Base-by-base conservation (phyloP, 805 yeast genomes). In the Lipomyces starkeyi region DNA sequence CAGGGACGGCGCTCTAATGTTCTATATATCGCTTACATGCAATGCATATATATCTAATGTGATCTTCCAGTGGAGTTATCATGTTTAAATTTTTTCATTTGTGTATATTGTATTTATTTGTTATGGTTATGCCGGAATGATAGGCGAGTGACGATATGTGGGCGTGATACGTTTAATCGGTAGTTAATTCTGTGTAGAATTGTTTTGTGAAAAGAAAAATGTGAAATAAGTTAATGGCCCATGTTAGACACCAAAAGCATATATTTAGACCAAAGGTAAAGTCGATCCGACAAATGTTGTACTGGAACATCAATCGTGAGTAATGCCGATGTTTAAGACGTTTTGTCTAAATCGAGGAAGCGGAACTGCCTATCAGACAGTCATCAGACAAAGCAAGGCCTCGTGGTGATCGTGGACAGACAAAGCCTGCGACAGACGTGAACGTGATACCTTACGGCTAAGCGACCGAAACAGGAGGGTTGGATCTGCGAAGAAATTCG, bases 71-170 rank as follows among this genome's bases (percentile, higher is more conserved):
- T 43, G 49, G 49, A 5, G 49, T 43, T 43, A 43, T 13, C 49
- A 43, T 43, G 49, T n/a, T 43, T 43, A 17, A 17, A 5, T 43
- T 43, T 43, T 7, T n/a, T n/a, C 40, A 0, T 37, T 17, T n/a
- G 49, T 43, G 49, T 43, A 43, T 43, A 43, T n/a, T 43, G 22
- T 43, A 43, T 43, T 17, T 7, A 43, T n/a, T 43, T n/a, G 20
- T 43, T 43, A 17, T 43, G 43, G 43, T 13, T 37, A 37, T 37
- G 43, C 43, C 43, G 43, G 43, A 37, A 17, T 43, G 49, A n/a
- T n/a, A 43, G 49, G 49, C 49, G 49, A 43, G 22, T 43, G 49
- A 43, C 49, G 49, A 43, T n/a, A 43, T 43, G 20, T 43, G n/a
- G 2, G 49, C 49, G 22, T n/a, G 49, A 43, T 43, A 43, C 22